Base-by-base conservation (phyloP, 2,329 filamentous ascomycete genomes). In the Epichloe scottii region DNA sequence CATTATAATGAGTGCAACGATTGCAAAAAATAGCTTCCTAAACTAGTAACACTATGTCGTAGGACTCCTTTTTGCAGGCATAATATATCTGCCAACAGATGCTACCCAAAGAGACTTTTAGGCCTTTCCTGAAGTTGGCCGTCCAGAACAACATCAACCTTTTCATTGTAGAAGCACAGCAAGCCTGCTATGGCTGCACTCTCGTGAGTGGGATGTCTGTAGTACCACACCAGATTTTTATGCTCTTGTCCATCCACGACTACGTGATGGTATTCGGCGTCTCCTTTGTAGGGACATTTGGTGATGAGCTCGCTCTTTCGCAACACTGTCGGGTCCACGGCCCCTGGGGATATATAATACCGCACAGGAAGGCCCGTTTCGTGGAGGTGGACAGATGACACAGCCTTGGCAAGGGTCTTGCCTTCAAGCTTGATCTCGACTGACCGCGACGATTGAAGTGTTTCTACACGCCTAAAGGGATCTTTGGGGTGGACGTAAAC, bases 111-210 rank as follows among this genome's bases (percentile, higher is more conserved):
- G 6, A 49, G 33, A 30, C 40, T 51, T 39, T 48, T 41, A 2
- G 53, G 50, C 34, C 34, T 51, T 39, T 55, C 53, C 17, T 54
- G 48, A 21, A 52, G 51, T 23, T 52, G 35, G 1, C 80, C 80
- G 54, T 80, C 77, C 5, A 84, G 56, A 51, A 70, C 67, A n/a
- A 85, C 72, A 53, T 84, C 78, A 1, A 85, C 78, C 63, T 80
- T 81, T 61, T 85, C 82, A 55, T 85, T 83, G 55, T 84, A 85
- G 53, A 85, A 85, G 58, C 80, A 84, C 49, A 82, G 45, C 45
- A 71, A 60, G 2, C 80, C 79, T 1, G 75, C 75, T 53, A 85
- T 68, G 2, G 63, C 64, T 2, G 71, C 73, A 51, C 76, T 77
- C 63, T 85, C 82, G 0, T 68, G 58, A 0, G 74, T 78, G 3